Evolutionary conservation across 441 rosid genomes (phyloP), one percentile per base, ranked within the genome.

Genomic region (Oxalis stricta): DNA sequence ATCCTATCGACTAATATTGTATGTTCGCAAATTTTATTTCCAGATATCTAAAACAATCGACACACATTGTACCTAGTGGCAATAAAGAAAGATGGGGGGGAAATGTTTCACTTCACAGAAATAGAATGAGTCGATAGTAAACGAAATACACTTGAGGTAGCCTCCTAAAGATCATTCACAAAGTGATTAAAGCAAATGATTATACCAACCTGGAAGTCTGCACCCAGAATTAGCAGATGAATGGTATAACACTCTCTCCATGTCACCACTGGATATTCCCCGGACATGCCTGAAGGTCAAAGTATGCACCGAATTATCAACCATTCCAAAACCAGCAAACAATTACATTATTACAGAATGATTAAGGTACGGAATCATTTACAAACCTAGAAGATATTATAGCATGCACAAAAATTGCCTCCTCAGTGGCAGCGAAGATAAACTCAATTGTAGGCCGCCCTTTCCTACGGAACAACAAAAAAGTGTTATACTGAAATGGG

Each of bases 391-490:
- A 88, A 26, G 94, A 82, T 57, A 88, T 65, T 53, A 84, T 60
- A 47, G 65, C 93, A 71, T 88, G 97, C 49, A 82, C 91, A 69
- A 77, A 84, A 48, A 93, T 73, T 8, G 97, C 83, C 71, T 93
- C 99, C 58, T 82, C 91, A 12, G 94, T 79, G 30, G 99, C 96
- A 68, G 99, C 76, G 72, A 93, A 93, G 58, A 88, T 65, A 70
- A 93, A 84, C 70, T 93, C 99, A 52, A 82, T 59, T 6, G 84
- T 73, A 38, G 85, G 94, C 46, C 68, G 93, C 45, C 95, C 95
- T 72, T 79, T 82, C 87, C 99, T 93, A 79, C 68, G 67, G 52
- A 61, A 33, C 18, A 48, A 33, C 38, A 48, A 21, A 18, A 10
- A 53, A 52, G 39, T 46, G 50, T 60, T 44, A 39, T 43, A 29